Percentiles rank a stretch among this genome's conserved stretches.
These are phyloP conservation scores for Talaromyces albobiverticillius DNA, from an alignment of 2,329 filamentous ascomycete species.

Conservation along the genomic window DNA sequence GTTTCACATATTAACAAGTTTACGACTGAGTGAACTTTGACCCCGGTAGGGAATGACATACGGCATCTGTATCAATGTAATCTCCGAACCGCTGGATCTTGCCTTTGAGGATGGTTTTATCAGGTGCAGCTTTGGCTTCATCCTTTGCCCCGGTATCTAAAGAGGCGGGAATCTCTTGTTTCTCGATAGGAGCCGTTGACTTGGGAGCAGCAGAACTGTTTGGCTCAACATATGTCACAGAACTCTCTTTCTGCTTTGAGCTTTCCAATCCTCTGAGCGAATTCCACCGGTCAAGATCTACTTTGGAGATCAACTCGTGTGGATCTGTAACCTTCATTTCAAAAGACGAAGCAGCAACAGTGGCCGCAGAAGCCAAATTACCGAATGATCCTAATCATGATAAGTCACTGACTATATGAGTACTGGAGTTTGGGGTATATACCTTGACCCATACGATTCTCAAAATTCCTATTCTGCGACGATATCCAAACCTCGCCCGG, in stretches of 20 bases:
- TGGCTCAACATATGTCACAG: constrained; percentile 14
- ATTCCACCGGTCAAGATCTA: constrained; percentile 24
- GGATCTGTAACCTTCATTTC: constrained; percentile 44
- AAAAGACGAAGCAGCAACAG: constrained; percentile 48
- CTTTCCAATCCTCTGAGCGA: constrained; percentile 2
- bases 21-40: background rate
- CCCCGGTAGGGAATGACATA: constrained; percentile 24
- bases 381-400: constrained; percentile 40
- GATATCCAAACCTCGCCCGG: constrained; percentile 45
- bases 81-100: constrained; percentile 44
- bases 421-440: no score
- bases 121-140: no score
- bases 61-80: constrained; percentile 43
- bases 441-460: constrained; percentile 47
- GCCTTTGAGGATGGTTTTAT: constrained; percentile 23
- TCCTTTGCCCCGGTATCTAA: background rate
- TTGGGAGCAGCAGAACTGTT: background rate
- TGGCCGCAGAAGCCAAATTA: constrained; percentile 45
- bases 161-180: background rate
- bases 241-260: background rate
- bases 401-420: no score
- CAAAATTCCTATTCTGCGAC: constrained; percentile 49
- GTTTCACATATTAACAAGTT: constrained; percentile 2
- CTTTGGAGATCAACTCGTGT: constrained; percentile 24
- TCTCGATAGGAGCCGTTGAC: background rate